Base-by-base conservation (phyloP, 1,284 basidiomycete species). In the Cryptococcus maquisensis region DNA sequence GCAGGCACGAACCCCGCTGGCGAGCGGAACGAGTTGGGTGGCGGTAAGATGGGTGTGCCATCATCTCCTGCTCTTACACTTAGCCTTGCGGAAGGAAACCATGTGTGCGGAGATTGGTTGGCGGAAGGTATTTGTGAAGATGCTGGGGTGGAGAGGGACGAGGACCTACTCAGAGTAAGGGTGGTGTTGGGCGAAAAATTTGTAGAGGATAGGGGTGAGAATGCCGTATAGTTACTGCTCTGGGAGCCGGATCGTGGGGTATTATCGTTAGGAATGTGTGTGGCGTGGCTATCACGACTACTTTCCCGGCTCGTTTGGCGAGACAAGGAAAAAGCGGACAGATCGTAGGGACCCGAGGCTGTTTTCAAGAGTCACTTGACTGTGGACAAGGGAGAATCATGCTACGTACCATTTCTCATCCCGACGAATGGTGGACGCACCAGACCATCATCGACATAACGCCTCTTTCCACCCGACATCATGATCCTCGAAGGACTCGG, bases 241-340 rank as follows among this genome's bases (percentile, higher is more conserved):
- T 32, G 28, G 28, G 28, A 32, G 28, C 7, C 28, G 7, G 28
- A 32, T 32, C 28, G 28, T 32, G 28, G 28, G 28, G 28, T 32
- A 10, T 10, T 32, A 6, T 32, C 28, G 28, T 32, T 32, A 6
- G 28, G 10, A 10, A 32, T 6, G 28, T 32, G 28, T 32, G 28
- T 32, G 28, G 28, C 28, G 2, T 10, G 28, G 28, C 28, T 32
- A 10, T 32, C 28, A 32, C 28, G 28, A 32, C 28, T 32, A 32
- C 4, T 32, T 6, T 41, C 50, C 42, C 20, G 47, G 43, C 15
- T 18, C 3, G 23, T 26, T 43, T 18, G 42, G 15, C 49, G 54
- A 28, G 62, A 65, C 3, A 72, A 54, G 3, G 70, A 69, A 44
- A 71, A 72, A 1, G 66, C 67, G 5, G 66, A 65, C 12, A 72